These are phyloP conservation scores for Metschnikowia aberdeeniae DNA, from an alignment of 805 yeast species.

Conservation along the genomic window DNA sequence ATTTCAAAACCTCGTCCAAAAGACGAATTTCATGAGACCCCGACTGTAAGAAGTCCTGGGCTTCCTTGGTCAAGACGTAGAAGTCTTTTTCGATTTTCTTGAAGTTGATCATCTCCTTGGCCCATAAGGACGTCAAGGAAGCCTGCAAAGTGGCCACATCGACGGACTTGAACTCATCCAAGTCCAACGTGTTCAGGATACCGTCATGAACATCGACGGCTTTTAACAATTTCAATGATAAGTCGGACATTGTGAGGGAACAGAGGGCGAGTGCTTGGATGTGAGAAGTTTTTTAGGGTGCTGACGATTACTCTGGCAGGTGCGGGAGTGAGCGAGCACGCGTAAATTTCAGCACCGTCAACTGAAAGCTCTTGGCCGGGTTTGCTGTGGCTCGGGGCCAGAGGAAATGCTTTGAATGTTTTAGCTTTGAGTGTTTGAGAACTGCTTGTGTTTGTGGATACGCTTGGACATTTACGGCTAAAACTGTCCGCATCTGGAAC, in stretches of 20 bases:
- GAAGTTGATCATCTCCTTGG: slow-evolving; percentile 76
- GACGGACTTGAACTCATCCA: slow-evolving; percentile 54
- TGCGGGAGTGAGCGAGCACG: neutral
- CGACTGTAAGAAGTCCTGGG: slow-evolving; percentile 64
- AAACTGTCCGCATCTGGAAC: no score
- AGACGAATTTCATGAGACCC: slow-evolving; percentile 92
- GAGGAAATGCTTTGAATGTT: no score
- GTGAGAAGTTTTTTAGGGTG: slow-evolving; percentile 15
- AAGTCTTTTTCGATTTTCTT: slow-evolving; percentile 68
- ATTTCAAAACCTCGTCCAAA: slow-evolving; percentile 64
- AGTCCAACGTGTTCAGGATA: slow-evolving; percentile 64
- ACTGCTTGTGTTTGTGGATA: no score
- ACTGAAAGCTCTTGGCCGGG: neutral
- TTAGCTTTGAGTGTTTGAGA: no score
- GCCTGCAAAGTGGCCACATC: slow-evolving; percentile 67
- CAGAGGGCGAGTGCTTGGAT: neutral
- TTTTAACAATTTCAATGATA: slow-evolving; percentile 61
- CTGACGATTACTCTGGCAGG: slow-evolving; percentile 12
- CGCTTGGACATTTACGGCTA: no score
- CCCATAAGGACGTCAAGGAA: slow-evolving; percentile 81
- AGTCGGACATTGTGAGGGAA: slow-evolving; percentile 52
- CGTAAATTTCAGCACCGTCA: slow-evolving; percentile 1
- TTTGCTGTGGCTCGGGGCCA: no score
- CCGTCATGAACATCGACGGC: slow-evolving; percentile 53
- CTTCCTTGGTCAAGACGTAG: slow-evolving; percentile 79